Conservation (phyloP, 495 filamentous ascomycete genomes). For the Xylaria telfairii region DNA sequence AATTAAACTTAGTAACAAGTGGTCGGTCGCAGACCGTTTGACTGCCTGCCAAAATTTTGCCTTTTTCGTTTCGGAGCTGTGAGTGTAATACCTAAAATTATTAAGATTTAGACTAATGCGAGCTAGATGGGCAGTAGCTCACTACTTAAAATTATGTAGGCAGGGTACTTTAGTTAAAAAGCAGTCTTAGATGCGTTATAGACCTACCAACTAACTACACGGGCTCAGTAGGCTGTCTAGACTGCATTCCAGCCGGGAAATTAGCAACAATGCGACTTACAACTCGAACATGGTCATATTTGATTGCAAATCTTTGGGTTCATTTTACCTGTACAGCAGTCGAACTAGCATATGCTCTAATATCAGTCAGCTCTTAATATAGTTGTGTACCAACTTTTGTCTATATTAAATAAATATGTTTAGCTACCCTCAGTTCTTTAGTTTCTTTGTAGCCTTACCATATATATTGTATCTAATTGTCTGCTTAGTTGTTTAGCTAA, state of each 20-base stretch:
- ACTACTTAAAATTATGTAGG: too few species aligned
- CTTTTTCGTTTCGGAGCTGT: not conserved
- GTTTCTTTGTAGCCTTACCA: too few species aligned
- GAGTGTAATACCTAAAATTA: not conserved
- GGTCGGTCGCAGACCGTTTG: not conserved
- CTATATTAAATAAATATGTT: too few species aligned
- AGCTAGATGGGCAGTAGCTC: not conserved
- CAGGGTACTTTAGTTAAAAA: not conserved
- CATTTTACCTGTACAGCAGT: not conserved
- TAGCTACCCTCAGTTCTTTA: too few species aligned
- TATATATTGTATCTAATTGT: too few species aligned
- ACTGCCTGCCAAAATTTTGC: not conserved
- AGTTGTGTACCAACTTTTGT: not conserved
- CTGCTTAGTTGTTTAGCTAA: not conserved
- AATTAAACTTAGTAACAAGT: conserved; percentile 1
- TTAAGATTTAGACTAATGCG: not conserved
- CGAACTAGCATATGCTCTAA: not conserved
- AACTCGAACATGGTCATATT: not conserved
- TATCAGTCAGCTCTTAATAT: not conserved
- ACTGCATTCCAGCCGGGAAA: not conserved
- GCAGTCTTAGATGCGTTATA: not conserved
- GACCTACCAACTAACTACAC: not conserved
- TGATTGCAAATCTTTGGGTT: not conserved
- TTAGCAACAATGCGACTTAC: not conserved
- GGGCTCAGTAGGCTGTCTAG: not conserved